Percentiles rank a stretch among this genome's conserved stretches.
These are phyloP conservation scores for Heritiera fomes DNA, from an alignment of 345 rosid genomes.

Conservation along the genomic window DNA sequence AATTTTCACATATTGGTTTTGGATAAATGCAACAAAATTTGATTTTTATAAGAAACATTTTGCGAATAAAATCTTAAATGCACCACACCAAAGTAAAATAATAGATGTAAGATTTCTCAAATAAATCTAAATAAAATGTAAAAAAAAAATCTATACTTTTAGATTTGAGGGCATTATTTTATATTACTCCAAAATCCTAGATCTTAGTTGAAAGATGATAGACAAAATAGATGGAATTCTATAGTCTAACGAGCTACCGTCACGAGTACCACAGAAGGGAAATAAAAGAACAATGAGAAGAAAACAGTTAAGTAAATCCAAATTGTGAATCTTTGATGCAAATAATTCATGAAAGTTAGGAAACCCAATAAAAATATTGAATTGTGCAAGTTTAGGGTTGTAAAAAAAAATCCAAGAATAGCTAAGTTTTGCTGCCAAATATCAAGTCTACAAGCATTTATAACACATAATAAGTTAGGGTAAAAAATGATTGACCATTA, in stretches of 20 bases:
- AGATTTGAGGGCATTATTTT: not conserved
- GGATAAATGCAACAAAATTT: too few species aligned
- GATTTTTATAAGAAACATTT: too few species aligned
- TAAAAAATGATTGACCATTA: constrained; percentile 21
- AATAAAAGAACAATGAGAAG: not conserved
- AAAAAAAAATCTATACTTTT: too few species aligned
- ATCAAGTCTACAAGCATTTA: not conserved
- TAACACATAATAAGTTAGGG: not conserved
- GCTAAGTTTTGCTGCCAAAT: not conserved
- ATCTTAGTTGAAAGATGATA: not conserved
- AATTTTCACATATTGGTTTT: too few species aligned
- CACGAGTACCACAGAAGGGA: not conserved
- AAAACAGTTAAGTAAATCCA: not conserved
- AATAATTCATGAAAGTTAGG: not conserved
- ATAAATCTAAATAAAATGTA: too few species aligned
- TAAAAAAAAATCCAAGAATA: not conserved
- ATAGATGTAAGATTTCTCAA: too few species aligned
- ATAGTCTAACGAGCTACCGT: not conserved
- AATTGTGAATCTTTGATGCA: not conserved
- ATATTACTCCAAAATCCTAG: not conserved
- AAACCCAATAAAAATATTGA: not conserved
- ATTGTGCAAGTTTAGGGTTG: not conserved
- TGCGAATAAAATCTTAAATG: too few species aligned
- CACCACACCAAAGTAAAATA: too few species aligned
- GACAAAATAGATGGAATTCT: not conserved